These are phyloP conservation scores for Metarhizium album DNA, from an alignment of 2,329 filamentous ascomycete genomes.

Conservation along the genomic window DNA sequence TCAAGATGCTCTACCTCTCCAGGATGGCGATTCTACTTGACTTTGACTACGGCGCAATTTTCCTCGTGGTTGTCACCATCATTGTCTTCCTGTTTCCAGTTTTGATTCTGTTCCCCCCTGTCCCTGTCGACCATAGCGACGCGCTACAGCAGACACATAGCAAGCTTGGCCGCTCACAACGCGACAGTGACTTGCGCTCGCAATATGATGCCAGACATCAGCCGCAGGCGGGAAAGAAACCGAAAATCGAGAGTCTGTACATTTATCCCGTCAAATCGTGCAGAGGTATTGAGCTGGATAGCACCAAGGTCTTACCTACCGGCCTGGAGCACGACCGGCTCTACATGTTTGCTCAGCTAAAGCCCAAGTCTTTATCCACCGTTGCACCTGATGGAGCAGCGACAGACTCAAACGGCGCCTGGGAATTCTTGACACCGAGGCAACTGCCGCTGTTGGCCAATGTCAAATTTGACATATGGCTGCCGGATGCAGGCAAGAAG, in stretches of 20 bases:
- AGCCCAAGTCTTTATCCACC: conserved; percentile 3
- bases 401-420: conserved; percentile 25
- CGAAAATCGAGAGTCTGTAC: conserved; percentile 51
- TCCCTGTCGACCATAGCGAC: conserved; percentile 41
- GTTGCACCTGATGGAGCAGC: conserved; percentile 1
- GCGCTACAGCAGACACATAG: conserved; percentile 44
- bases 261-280: conserved; percentile 82
- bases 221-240: conserved; percentile 11
- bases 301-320: conserved; percentile 51
- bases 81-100: conserved; percentile 42
- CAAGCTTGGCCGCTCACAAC: conserved; percentile 30
- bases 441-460: conserved; percentile 61
- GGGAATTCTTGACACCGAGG: conserved; percentile 63
- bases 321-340: conserved; percentile 73
- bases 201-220: conserved; percentile 14
- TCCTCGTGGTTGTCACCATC: conserved; percentile 33
- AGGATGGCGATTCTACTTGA: conserved; percentile 18
- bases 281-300: conserved; percentile 59
- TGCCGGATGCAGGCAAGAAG: conserved; percentile 50
- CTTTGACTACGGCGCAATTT: conserved; percentile 21
- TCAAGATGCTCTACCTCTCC: not conserved
- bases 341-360: conserved; percentile 65
- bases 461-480: conserved; percentile 57
- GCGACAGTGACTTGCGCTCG: conserved; percentile 26
- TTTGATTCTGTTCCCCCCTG: conserved; percentile 43